Evolutionary conservation across 495 filamentous ascomycete species (phyloP).

Genomic region (Penicillium paradoxum): DNA sequence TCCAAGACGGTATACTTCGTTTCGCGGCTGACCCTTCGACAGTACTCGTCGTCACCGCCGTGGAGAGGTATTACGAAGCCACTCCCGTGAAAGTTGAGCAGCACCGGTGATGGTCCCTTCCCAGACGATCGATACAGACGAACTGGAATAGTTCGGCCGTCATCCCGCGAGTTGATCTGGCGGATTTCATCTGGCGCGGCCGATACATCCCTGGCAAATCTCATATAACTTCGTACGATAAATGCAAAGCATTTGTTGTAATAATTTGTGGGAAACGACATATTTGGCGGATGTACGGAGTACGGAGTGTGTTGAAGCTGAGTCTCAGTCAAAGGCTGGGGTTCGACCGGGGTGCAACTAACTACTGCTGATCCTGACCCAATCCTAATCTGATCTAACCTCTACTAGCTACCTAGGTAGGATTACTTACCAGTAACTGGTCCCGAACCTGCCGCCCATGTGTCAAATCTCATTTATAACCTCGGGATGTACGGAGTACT

Average conservation of each 20-base stretch:
- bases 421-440: not conserved
- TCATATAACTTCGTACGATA: not conserved
- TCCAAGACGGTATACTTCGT: conserved; percentile 41
- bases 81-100: conserved; percentile 45
- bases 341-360: conserved; percentile 9
- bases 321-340: conserved; percentile 7
- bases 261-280: conserved; percentile 21
- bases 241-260: conserved; percentile 24
- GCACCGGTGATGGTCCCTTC: conserved; percentile 30
- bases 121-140: conserved; percentile 39
- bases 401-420: too few species aligned
- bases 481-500: not conserved
- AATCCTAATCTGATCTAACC: not conserved
- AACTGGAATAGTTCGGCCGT: conserved; percentile 37
- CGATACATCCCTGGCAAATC: not conserved
- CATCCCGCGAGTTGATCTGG: conserved; percentile 40
- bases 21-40: conserved; percentile 29
- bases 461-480: not conserved
- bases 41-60: conserved; percentile 41
- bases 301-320: not conserved
- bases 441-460: not conserved
- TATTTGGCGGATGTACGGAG: conserved; percentile 4
- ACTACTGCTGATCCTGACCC: not conserved
- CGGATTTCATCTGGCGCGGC: conserved; percentile 32
- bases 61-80: conserved; percentile 41